These are phyloP conservation scores for Yamadazyma triangularis DNA, from an alignment of 1,139 yeast species.

Conservation along the genomic window DNA sequence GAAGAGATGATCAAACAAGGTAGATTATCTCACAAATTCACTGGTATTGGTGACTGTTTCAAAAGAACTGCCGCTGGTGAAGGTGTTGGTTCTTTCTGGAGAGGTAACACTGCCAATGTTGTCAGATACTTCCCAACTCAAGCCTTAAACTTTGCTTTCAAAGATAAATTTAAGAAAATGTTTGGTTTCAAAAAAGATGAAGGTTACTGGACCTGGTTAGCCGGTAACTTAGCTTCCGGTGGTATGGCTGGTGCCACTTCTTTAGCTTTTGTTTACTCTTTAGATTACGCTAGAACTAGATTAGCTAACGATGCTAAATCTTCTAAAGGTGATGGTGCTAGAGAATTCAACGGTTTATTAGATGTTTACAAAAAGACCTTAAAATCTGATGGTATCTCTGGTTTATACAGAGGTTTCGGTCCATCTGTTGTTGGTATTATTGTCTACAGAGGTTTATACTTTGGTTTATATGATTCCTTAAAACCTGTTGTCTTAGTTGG, in stretches of 20 bases:
- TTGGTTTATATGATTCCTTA: conserved; percentile 52
- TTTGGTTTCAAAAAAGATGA: conserved; percentile 52
- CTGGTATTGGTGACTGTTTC: conserved; percentile 49
- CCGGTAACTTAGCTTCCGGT: conserved; percentile 55
- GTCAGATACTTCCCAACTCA: conserved; percentile 56
- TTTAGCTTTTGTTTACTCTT: conserved; percentile 51
- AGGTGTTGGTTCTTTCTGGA: conserved; percentile 50
- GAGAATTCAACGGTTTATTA: conserved; percentile 52
- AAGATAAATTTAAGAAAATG: conserved; percentile 48
- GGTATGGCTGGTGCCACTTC: conserved; percentile 56
- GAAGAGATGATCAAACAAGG: conserved; percentile 54
- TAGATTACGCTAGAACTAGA: conserved; percentile 54
- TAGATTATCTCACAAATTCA: conserved; percentile 47
- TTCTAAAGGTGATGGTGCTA: conserved; percentile 42
- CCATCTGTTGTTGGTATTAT: conserved; percentile 50
- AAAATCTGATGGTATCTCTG: conserved; percentile 53
- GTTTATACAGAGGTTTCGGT: conserved; percentile 57
- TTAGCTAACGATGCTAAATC: conserved; percentile 54
- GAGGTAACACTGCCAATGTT: conserved; percentile 56
- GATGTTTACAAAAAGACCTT: conserved; percentile 52
- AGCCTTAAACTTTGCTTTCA: conserved; percentile 52
- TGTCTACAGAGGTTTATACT: conserved; percentile 55
- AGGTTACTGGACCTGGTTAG: conserved; percentile 48
- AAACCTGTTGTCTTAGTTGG: conserved; percentile 53
- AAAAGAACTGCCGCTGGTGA: conserved; percentile 51